Conservation (phyloP, 2,329 filamentous ascomycete species). For the Xylaria hypoxylon region DNA sequence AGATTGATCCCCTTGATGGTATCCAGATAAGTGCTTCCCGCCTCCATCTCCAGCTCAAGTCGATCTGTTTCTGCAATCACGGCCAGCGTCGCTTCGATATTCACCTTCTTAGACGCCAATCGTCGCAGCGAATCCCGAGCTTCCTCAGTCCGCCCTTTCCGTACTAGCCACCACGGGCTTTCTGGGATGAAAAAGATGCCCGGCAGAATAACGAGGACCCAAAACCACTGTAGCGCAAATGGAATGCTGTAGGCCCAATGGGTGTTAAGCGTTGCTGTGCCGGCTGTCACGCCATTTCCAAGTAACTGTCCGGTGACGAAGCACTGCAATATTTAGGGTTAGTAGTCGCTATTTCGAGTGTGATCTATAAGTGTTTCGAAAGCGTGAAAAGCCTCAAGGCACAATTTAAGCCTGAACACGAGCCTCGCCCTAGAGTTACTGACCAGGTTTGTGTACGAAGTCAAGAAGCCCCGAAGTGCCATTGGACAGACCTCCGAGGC, state of each 20-base stretch:
- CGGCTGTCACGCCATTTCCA: conserved; percentile 60
- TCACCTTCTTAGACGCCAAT: conserved; percentile 60
- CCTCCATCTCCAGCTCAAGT: conserved; percentile 63
- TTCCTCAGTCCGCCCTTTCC: conserved; percentile 56
- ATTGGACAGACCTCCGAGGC: conserved; percentile 71
- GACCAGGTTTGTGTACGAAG: conserved; percentile 67
- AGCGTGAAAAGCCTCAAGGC: background rate
- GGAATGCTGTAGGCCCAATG: conserved; percentile 64
- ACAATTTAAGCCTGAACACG: background rate
- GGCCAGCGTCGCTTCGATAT: conserved; percentile 62
- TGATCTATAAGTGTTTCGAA: background rate
- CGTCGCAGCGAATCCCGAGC: conserved; percentile 55
- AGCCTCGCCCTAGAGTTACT: background rate
- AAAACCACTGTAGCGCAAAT: conserved; percentile 64
- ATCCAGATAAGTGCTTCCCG: conserved; percentile 62
- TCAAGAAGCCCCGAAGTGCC: conserved; percentile 67
- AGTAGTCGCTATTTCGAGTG: background rate
- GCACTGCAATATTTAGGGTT: conserved; percentile 50
- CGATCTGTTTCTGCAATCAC: conserved; percentile 70
- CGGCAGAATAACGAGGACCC: conserved; percentile 59
- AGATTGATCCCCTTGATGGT: conserved; percentile 63
- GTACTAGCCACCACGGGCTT: conserved; percentile 63
- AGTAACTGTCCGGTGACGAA: conserved; percentile 72
- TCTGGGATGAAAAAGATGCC: conserved; percentile 62
- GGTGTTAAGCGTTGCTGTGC: conserved; percentile 54